These are phyloP conservation scores for Candolleomyces efflorescens DNA, from an alignment of 768 basidiomycete species.

Conservation along the genomic window DNA sequence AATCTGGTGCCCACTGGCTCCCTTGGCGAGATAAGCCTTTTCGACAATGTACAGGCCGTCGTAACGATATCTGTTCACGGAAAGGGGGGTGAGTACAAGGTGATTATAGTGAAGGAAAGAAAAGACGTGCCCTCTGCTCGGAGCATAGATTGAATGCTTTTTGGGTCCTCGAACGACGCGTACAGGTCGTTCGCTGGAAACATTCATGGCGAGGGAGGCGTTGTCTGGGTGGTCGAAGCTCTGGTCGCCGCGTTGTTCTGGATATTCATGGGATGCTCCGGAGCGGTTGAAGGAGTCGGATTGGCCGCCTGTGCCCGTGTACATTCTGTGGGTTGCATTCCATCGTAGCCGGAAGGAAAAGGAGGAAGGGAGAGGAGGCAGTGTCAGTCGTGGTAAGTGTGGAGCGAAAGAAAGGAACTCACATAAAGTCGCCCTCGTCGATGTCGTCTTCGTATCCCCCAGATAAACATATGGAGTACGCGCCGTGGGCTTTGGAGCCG, in stretches of 20 bases:
- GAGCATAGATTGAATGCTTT: constrained; percentile 18
- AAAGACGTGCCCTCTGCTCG: no score
- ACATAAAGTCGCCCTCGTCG: constrained; percentile 37
- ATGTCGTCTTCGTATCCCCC: constrained; percentile 37
- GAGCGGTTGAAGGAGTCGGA: background rate
- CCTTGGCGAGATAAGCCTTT: constrained; percentile 19
- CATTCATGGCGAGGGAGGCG: constrained; percentile 27
- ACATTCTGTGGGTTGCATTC: no score
- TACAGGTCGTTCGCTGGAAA: constrained; percentile 27
- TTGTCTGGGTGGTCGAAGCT: constrained; percentile 31
- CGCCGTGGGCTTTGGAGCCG: constrained; percentile 24
- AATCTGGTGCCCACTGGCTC: constrained; percentile 9
- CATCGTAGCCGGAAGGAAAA: background rate
- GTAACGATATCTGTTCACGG: constrained; percentile 36
- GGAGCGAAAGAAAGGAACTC: constrained; percentile 10
- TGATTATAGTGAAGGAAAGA: no score
- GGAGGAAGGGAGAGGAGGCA: background rate
- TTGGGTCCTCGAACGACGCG: constrained; percentile 37
- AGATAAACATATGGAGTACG: constrained; percentile 37
- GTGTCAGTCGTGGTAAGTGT: background rate
- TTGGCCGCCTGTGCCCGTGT: constrained; percentile 37
- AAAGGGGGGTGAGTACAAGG: constrained; percentile 14
- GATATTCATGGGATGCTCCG: background rate
- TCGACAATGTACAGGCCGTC: constrained; percentile 38
- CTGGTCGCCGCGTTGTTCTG: constrained; percentile 28